Base-by-base conservation (phyloP, 2,329 filamentous ascomycete genomes). In the Salinomyces thailandicus region DNA sequence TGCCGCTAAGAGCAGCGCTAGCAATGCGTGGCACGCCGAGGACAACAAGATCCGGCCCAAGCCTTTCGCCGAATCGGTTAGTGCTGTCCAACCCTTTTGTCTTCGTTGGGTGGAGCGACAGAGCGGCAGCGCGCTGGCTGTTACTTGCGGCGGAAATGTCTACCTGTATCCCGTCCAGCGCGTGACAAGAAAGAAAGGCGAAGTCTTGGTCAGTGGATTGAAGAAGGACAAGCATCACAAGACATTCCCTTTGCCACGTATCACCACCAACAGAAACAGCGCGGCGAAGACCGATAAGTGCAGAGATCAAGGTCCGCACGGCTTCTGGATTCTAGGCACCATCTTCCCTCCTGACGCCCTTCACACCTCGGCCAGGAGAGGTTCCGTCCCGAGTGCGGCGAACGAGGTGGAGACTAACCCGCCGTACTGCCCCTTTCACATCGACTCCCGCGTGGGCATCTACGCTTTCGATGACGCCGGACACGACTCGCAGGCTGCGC, bases 381-480 rank as follows among this genome's bases (percentile, higher is more conserved):
- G 27, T 15, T 18, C 31, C 7, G 9, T 27, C 8, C 4, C 32
- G 8, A 20, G 30, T n/a, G 15, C 17, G 8, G 13, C 27, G 5
- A 42, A 41, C 22, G 52, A 55, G 33, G 48, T 55, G 46, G 91
- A 98, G 55, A 94, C 89, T 1, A 95, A 89, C 53, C 83, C 87
- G 4, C 85, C 89, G 2, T 96, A 94, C 51, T 87, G 94, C 52
- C 89, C 91, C 1, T 95, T 96, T 64, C 89, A 96, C 57, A 91
- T 87, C 0, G 87, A 96, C 53, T 75, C 77, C 37, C 77, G 89
- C 3, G 83, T 96, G 30, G 75, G 72, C n/a, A 67, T 95, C 18
- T 82, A 78, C 47, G 72, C 85, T 28, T 83, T 80, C 53, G 57
- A 60, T 3, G 39, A 39, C 14, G 8, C 14, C 18, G 27, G 17